Conservation (phyloP, 1,284 basidiomycete species). For the Microbotryum violaceum region DNA sequence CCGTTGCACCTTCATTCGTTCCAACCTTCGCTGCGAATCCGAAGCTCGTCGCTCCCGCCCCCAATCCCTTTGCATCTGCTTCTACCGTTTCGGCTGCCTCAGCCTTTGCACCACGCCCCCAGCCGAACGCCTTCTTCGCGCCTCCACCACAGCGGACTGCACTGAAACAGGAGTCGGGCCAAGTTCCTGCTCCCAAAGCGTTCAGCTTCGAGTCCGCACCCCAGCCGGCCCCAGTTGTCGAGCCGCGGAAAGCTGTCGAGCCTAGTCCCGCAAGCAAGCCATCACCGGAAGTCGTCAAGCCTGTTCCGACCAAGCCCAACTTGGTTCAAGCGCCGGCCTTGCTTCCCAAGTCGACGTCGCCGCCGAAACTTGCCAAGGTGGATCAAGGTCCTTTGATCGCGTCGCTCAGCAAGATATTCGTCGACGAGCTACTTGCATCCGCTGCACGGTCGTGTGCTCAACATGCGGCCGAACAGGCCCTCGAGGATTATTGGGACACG, state of each 20-base stretch:
- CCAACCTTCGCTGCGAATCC: neutral
- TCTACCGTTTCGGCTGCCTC: neutral
- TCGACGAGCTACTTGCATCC: neutral
- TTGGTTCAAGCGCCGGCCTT: neutral
- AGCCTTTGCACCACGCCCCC: neutral
- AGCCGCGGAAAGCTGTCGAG: neutral
- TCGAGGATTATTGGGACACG: slow-evolving; percentile 10
- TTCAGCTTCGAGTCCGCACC: neutral
- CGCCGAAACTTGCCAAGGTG: neutral
- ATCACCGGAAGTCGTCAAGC: neutral
- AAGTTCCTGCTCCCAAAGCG: neutral
- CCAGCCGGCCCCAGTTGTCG: too few species aligned
- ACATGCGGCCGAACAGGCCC: neutral
- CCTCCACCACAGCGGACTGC: neutral
- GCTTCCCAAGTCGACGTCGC: neutral
- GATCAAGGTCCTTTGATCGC: neutral
- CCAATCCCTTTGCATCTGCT: neutral
- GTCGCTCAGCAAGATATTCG: neutral
- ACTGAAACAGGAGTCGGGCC: neutral
- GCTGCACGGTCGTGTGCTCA: neutral
- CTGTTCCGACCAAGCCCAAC: neutral
- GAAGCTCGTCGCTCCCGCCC: neutral
- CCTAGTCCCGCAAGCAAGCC: neutral
- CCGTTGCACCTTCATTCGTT: neutral
- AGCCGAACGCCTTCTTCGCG: neutral